Conservation (phyloP, 2,329 filamentous ascomycete genomes). For the Clarireedia sp. region DNA sequence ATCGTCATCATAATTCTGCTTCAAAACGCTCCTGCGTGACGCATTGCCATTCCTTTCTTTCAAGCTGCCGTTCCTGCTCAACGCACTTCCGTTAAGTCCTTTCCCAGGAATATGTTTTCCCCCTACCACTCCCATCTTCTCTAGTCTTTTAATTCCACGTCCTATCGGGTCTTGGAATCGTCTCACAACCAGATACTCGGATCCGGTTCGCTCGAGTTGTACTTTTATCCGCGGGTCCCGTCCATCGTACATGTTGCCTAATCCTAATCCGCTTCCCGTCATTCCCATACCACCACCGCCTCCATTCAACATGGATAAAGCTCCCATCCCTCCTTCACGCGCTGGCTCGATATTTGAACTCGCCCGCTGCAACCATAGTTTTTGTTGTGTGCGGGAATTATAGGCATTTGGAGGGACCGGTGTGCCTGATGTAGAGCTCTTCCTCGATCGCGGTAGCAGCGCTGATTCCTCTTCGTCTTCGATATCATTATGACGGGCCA, state of each 20-base stretch:
- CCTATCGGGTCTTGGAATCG: constrained; percentile 64
- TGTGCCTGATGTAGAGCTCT: constrained; percentile 23
- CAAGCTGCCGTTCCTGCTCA: constrained; percentile 16
- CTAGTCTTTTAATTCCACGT: constrained; percentile 49
- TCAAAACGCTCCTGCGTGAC: constrained; percentile 29
- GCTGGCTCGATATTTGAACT: constrained; percentile 62
- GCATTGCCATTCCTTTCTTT: constrained; percentile 3
- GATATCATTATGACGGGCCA: constrained; percentile 12
- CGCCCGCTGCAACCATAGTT: constrained; percentile 65
- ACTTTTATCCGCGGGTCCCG: constrained; percentile 56
- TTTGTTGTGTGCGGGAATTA: constrained; percentile 62
- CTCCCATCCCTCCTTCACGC: constrained; percentile 26
- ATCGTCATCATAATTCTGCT: constrained; percentile 34
- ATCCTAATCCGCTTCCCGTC: constrained; percentile 10
- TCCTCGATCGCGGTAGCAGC: constrained; percentile 36
- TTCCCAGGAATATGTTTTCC: constrained; percentile 38
- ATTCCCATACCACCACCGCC: constrained; percentile 19
- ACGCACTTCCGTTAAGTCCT: constrained; percentile 19
- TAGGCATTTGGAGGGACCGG: constrained; percentile 15
- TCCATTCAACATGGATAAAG: constrained; percentile 26
- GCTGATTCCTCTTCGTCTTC: constrained; percentile 36
- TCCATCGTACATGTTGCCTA: constrained; percentile 48
- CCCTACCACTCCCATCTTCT: constrained; percentile 41
- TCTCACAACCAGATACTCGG: constrained; percentile 68
- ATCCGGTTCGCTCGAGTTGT: constrained; percentile 60